These are phyloP conservation scores for Cercospora berteroae DNA, from an alignment of 2,329 filamentous ascomycete species.

Conservation along the genomic window DNA sequence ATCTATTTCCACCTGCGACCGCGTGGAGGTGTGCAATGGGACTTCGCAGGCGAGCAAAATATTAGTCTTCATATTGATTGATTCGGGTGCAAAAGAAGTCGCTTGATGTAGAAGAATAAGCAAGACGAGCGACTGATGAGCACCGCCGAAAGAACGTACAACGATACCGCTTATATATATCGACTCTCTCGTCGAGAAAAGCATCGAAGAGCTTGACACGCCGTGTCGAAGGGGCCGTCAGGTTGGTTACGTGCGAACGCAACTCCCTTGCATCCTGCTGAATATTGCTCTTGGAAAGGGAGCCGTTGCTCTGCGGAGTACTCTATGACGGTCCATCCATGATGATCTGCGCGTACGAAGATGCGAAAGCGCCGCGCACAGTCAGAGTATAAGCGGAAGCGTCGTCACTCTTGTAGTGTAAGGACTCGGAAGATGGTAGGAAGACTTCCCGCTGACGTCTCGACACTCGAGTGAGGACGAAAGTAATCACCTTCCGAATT, in stretches of 20 bases:
- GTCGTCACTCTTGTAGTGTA: neutral
- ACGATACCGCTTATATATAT: neutral
- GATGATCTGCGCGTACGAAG: neutral
- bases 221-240: neutral
- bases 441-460: neutral
- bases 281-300: neutral
- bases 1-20: too few relatives aligned
- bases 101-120: too few relatives aligned
- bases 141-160: neutral
- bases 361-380: neutral
- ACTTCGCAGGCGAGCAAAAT: too few relatives aligned
- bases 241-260: neutral
- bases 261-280: neutral
- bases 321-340: neutral
- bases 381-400: neutral
- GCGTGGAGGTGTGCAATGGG: too few relatives aligned
- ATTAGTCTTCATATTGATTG: neutral
- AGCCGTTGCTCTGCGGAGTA: neutral
- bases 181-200: neutral
- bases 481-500: neutral
- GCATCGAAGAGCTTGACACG: neutral
- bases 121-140: neutral
- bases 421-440: neutral
- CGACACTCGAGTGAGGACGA: neutral
- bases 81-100: too few relatives aligned